Conservation (phyloP, 2,329 filamentous ascomycete genomes). For the Xylariales sp. region DNA sequence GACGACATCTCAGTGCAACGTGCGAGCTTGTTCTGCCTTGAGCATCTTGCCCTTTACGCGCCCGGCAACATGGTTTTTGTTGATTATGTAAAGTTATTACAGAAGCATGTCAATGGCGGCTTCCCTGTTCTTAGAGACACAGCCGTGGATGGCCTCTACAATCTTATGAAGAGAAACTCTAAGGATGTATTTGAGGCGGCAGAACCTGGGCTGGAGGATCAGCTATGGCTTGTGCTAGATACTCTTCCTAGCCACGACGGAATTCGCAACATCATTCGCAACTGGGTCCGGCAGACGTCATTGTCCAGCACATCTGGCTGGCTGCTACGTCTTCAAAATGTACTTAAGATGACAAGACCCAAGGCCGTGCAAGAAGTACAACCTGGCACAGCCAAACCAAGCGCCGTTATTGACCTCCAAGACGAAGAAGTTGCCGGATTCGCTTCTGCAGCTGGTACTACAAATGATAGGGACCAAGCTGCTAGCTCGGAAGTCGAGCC, state of each 20-base stretch:
- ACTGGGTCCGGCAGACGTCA: conserved; percentile 91
- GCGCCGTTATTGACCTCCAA: conserved; percentile 69
- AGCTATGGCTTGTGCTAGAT: conserved; percentile 88
- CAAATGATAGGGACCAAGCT: conserved; percentile 45
- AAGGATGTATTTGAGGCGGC: conserved; percentile 76
- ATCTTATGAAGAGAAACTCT: conserved; percentile 90
- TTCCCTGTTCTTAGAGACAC: conserved; percentile 69
- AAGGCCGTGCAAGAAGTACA: conserved; percentile 53
- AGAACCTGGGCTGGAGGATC: conserved; percentile 76
- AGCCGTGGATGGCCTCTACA: conserved; percentile 84
- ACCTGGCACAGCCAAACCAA: conserved; percentile 39
- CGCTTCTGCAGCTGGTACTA: conserved; percentile 63
- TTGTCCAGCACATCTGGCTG: conserved; percentile 75
- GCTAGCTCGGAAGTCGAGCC: conserved; percentile 71
- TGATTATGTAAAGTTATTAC: conserved; percentile 78
- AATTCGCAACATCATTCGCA: conserved; percentile 81
- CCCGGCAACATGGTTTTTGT: conserved; percentile 80
- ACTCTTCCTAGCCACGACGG: conserved; percentile 69
- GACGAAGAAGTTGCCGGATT: conserved; percentile 98
- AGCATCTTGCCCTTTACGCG: conserved; percentile 89
- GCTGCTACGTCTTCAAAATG: conserved; percentile 83
- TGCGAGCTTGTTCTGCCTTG: conserved; percentile 77
- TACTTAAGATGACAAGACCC: conserved; percentile 80
- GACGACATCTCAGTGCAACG: conserved; percentile 66
- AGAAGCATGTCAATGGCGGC: conserved; percentile 69